Evolutionary conservation across 176 grass and related monocot species (phyloP), one percentile per base, ranked within the genome.

Genomic region (Oryza punctata): DNA sequence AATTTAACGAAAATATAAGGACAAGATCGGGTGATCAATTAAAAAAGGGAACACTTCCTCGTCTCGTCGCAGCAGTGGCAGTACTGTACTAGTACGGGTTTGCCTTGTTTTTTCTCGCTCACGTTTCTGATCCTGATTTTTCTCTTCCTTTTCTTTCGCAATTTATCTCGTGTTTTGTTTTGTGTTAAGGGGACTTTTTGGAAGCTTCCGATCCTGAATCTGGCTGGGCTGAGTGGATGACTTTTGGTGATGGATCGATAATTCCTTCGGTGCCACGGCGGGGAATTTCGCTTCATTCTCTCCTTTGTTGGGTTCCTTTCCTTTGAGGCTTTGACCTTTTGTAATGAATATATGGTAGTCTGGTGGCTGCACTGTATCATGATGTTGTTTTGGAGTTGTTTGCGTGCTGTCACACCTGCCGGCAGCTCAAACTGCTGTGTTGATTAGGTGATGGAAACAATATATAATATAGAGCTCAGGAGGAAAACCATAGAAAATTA

Each of bases 181-280:
- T 54, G 47, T 50, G 59, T 66, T 82, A 86, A 72, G 83, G 16
- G 15, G 12, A 38, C 83, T 86, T 86, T 90, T 86, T 90, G 83
- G 88, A 90, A 90, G 67, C 59, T 82, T 86, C 67, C 67, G 44
- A 37, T 77, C 79, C 67, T 14, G 66, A 46, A 82, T 86, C 73
- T 70, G 63, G 69, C 73, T 70, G 63, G 69, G 68, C 40, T 23
- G 57, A 27, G n/a, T 47, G 11, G 45, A 4, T 60, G 54, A 54
- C 21, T 38, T 60, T 59, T 21, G 21, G 54, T 18, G 49, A 35
- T 26, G 76, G 65, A n/a, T 7, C 64, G 33, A 35, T 35, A 35
- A 35, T 35, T 35, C 33, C 6, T 35, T 35, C 33, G 33, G 33
- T 35, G 4, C 33, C 33, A 35, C 5, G 49, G 63, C 49, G 40